Percentiles rank a stretch among this genome's conserved stretches.
phyloP scores from a whole-genome alignment of 805 yeast species.

The Brettanomyces naardenensis region DNA sequence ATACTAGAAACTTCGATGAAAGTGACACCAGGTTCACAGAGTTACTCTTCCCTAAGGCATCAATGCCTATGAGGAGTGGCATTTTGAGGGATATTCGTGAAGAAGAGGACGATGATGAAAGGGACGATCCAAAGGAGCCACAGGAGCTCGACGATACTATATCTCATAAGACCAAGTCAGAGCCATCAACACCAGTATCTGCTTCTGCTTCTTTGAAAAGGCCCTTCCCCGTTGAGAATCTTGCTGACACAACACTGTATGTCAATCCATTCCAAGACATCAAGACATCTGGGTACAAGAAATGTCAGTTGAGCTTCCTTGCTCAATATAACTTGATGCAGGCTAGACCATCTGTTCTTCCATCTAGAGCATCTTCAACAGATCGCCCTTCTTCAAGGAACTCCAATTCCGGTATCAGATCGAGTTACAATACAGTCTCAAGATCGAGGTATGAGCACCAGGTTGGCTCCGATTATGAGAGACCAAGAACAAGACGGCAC shows the following conservation, averaged over 20 bases:
- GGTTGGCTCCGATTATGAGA: slow-evolving; percentile 33
- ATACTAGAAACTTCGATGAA: slow-evolving; percentile 22
- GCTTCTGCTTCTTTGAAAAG: slow-evolving; percentile 7
- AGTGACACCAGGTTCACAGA: slow-evolving; percentile 22
- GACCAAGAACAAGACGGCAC: slow-evolving; percentile 54
- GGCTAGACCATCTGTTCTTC: background rate
- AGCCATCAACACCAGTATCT: slow-evolving; percentile 6
- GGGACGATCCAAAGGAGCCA: background rate
- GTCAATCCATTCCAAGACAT: slow-evolving; percentile 45
- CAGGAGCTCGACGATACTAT: background rate
- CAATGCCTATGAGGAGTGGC: slow-evolving; percentile 11
- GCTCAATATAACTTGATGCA: slow-evolving; percentile 37
- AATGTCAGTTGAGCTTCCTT: slow-evolving; percentile 42
- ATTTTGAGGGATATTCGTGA: slow-evolving; percentile 7
- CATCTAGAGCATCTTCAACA: background rate
- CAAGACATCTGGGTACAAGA: slow-evolving; percentile 35
- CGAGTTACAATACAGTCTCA: slow-evolving; percentile 22
- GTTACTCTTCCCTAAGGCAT: slow-evolving; percentile 19
- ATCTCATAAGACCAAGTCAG: background rate
- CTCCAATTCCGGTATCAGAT: slow-evolving; percentile 9
- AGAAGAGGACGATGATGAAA: background rate
- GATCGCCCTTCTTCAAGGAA: background rate
- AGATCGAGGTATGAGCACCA: slow-evolving; percentile 18
- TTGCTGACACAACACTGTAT: slow-evolving; percentile 34
- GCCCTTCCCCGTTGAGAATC: slow-evolving; percentile 41